Evolutionary conservation across 2,329 filamentous ascomycete genomes (phyloP).

Genomic region (Sclerotinia spermophila): DNA sequence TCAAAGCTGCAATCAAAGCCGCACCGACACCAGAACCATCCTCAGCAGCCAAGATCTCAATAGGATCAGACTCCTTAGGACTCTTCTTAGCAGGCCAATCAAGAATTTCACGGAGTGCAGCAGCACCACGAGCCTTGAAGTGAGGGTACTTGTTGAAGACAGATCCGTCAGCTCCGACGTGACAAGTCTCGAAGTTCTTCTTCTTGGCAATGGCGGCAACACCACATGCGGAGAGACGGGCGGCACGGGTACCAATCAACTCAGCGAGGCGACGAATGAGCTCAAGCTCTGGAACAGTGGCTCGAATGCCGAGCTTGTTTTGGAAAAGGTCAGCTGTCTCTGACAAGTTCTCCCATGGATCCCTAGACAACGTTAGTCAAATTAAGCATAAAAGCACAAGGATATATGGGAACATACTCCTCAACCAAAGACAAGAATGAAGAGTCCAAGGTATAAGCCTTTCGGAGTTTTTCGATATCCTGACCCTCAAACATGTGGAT

Average conservation of each 20-base stretch:
- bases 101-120: slow-evolving; percentile 88
- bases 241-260: slow-evolving; percentile 90
- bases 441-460: slow-evolving; percentile 84
- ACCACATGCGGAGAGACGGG: slow-evolving; percentile 88
- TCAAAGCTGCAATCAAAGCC: slow-evolving; percentile 80
- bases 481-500: slow-evolving; percentile 78
- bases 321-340: slow-evolving; percentile 83
- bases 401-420: slow-evolving; percentile 53
- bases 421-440: slow-evolving; percentile 93
- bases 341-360: slow-evolving; percentile 91
- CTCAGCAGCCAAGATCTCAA: slow-evolving; percentile 85
- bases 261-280: slow-evolving; percentile 85
- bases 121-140: slow-evolving; percentile 89
- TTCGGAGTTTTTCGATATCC: slow-evolving; percentile 74
- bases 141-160: slow-evolving; percentile 99
- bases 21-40: slow-evolving; percentile 97
- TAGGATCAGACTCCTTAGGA: slow-evolving; percentile 74
- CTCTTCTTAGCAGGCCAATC: slow-evolving; percentile 78
- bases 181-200: slow-evolving; percentile 82
- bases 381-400: slow-evolving; percentile 24
- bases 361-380: slow-evolving; percentile 48
- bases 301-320: slow-evolving; percentile 66
- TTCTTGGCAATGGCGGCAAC: slow-evolving; percentile 96
- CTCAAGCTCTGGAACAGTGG: slow-evolving; percentile 77
- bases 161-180: slow-evolving; percentile 93